These are phyloP conservation scores for Actinidia arguta DNA, from an alignment of 179 eudicot genomes.

Conservation along the genomic window DNA sequence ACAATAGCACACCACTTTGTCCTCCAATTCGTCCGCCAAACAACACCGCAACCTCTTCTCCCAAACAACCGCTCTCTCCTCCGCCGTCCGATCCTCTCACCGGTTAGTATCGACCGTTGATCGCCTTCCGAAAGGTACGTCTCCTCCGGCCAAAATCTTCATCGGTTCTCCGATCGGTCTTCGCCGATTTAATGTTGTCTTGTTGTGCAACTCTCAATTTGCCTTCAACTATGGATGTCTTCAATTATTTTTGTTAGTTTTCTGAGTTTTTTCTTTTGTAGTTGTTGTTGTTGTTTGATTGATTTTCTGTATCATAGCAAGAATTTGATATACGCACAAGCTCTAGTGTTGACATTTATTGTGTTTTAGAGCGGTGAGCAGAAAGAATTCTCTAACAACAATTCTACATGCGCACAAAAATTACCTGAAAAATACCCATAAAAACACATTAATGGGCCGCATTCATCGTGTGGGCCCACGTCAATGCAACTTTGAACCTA, in stretches of 20 bases:
- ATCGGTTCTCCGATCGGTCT: slow-evolving; percentile 1
- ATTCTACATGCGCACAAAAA: no score
- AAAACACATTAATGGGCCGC: neutral
- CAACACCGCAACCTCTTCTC: no score
- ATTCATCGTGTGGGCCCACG: neutral
- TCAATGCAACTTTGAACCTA: no score
- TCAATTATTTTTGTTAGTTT: no score
- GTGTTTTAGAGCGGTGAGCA: neutral
- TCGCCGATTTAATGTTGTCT: neutral
- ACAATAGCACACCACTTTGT: no score
- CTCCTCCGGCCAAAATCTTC: no score
- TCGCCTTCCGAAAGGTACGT: no score
- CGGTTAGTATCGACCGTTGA: no score
- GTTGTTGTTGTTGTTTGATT: neutral
- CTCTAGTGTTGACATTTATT: neutral
- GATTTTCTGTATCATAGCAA: neutral
- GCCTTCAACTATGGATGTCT: neutral
- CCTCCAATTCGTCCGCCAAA: no score
- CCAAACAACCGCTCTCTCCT: no score
- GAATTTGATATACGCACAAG: neutral
- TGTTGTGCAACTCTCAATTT: neutral
- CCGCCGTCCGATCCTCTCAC: slow-evolving; percentile 9
- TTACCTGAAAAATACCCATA: no score
- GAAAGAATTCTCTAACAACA: neutral
- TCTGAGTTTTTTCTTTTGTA: no score